phyloP scores from a whole-genome alignment of 805 yeast genomes.

The Maudiozyma serrabonitensis region DNA sequence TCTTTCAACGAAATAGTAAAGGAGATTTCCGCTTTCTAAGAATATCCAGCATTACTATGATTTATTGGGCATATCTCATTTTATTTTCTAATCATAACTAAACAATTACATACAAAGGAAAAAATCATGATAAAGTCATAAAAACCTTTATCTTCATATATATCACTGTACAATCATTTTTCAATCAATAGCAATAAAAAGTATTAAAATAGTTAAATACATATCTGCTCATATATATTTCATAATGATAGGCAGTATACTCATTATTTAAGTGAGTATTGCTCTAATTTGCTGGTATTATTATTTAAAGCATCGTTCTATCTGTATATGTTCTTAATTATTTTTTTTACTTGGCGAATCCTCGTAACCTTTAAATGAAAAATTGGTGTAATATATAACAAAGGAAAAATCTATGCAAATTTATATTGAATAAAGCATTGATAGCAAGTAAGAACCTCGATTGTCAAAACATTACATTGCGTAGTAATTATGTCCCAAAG shows the following conservation, averaged over 20 bases:
- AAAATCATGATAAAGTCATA: background rate
- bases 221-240: background rate
- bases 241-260: no score
- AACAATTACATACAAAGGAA: background rate
- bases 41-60: background rate
- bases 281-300: no score
- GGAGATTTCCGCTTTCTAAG: conserved; percentile 48
- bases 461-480: background rate
- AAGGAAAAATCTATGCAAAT: no score
- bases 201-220: background rate
- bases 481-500: background rate
- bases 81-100: background rate
- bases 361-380: no score
- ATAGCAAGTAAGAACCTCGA: background rate
- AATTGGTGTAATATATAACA: no score
- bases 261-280: no score
- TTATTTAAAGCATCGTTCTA: no score
- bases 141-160: background rate
- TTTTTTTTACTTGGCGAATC: no score
- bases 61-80: background rate
- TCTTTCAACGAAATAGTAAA: conserved; percentile 86
- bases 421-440: background rate
- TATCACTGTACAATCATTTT: background rate
- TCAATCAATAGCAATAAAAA: background rate
- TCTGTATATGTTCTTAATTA: no score